Conservation (phyloP, 768 basidiomycete species). For the Lentinula guzmanii region DNA sequence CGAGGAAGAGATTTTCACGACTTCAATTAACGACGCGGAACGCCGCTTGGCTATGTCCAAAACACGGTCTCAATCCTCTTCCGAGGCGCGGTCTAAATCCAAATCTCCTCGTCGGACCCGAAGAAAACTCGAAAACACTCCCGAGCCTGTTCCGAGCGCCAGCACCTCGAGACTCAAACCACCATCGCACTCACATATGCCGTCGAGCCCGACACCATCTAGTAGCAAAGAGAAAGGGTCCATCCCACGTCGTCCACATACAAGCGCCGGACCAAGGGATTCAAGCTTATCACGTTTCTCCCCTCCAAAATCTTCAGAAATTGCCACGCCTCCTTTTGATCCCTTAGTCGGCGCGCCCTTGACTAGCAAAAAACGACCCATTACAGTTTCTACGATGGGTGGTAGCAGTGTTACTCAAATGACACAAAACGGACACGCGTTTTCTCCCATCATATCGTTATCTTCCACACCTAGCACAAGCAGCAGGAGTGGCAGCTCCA, state of each 20-base stretch:
- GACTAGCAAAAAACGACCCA: not conserved
- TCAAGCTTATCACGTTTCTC: conserved; percentile 25
- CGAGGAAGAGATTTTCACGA: conserved; percentile 58
- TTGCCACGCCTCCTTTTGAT: not conserved
- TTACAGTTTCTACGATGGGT: not conserved
- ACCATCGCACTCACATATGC: not conserved
- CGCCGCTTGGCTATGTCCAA: conserved; percentile 58
- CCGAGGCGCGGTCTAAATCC: conserved; percentile 8
- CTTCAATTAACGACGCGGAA: conserved; percentile 67
- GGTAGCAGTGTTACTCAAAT: not conserved
- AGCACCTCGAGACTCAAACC: not conserved
- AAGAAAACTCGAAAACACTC: not conserved
- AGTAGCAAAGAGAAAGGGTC: conserved; percentile 18
- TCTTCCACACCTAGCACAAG: not conserved
- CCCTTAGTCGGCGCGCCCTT: too few species aligned
- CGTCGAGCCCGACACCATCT: conserved; percentile 2
- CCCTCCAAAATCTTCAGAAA: conserved; percentile 4
- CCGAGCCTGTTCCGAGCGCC: conserved; percentile 1
- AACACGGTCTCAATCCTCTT: conserved; percentile 38
- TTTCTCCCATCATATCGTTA: not conserved
- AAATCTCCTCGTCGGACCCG: conserved; percentile 14
- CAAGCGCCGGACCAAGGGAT: conserved; percentile 68
- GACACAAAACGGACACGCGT: conserved; percentile 1
- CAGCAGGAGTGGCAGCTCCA: not conserved
- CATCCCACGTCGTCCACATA: conserved; percentile 55